These are phyloP conservation scores for Hericium coralloides DNA, from an alignment of 768 basidiomycete species.

Conservation along the genomic window DNA sequence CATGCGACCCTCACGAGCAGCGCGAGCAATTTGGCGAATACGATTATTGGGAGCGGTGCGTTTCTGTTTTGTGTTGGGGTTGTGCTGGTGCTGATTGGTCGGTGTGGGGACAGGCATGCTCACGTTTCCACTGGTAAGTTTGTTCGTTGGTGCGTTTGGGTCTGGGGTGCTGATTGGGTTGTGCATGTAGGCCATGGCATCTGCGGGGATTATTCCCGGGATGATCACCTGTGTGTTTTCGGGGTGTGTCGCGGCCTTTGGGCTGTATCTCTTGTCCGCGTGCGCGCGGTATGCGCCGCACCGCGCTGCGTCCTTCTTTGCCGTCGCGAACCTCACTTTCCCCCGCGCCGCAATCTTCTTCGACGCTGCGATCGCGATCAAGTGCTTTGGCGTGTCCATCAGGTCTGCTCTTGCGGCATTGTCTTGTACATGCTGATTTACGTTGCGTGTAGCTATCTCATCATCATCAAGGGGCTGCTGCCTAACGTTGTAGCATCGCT, in stretches of 20 bases:
- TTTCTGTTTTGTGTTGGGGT: background rate
- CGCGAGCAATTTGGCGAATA: conserved; percentile 78
- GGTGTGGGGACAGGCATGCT: conserved; percentile 57
- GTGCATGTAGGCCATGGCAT: conserved; percentile 70
- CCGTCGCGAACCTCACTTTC: conserved; percentile 78
- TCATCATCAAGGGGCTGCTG: conserved; percentile 89
- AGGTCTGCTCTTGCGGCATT: conserved; percentile 40
- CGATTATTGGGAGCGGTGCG: conserved; percentile 85
- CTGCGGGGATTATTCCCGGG: conserved; percentile 84
- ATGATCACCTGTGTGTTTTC: conserved; percentile 82
- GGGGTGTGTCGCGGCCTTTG: conserved; percentile 68
- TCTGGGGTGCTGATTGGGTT: background rate
- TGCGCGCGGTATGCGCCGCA: conserved; percentile 74
- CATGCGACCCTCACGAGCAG: conserved; percentile 61
- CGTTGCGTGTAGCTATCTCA: conserved; percentile 54
- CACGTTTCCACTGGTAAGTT: conserved; percentile 70
- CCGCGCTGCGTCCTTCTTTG: conserved; percentile 75
- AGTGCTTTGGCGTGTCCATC: conserved; percentile 95
- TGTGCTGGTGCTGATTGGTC: background rate
- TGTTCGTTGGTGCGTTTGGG: background rate
- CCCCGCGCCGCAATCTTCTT: conserved; percentile 84
- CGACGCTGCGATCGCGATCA: conserved; percentile 89
- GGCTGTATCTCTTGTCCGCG: conserved; percentile 79
- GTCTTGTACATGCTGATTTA: background rate
- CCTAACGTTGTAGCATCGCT: conserved; percentile 82